Percentiles rank a stretch among this genome's conserved stretches.
phyloP scores from a whole-genome alignment of 1,284 basidiomycete genomes.

The Pulveroboletus sp. region DNA sequence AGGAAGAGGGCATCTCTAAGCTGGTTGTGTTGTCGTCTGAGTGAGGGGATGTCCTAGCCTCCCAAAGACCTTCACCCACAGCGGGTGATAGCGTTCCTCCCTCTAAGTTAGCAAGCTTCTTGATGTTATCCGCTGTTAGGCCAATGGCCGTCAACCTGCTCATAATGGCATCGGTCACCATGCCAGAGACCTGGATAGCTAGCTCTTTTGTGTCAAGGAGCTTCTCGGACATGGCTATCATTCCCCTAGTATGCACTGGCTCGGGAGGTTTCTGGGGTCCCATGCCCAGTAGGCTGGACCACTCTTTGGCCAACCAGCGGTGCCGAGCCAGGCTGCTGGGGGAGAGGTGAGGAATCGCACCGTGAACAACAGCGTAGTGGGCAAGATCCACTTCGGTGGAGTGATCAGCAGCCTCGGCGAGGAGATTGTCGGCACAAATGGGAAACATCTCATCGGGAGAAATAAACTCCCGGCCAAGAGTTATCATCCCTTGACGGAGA shows the following conservation, averaged over 20 bases:
- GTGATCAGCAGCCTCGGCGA: conserved; percentile 17
- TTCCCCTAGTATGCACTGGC: not conserved
- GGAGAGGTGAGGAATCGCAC: not conserved
- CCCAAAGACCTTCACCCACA: not conserved
- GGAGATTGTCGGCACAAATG: not conserved
- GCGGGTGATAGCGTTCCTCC: not conserved
- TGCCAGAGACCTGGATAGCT: not conserved
- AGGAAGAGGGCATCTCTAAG: not conserved
- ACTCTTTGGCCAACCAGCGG: conserved; percentile 9
- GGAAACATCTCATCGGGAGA: not conserved
- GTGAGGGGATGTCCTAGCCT: no score
- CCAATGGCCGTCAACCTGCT: not conserved
- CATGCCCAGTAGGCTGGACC: conserved; percentile 5
- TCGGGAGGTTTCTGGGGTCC: not conserved
- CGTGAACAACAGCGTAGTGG: not conserved
- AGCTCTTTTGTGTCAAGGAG: not conserved
- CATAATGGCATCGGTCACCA: not conserved
- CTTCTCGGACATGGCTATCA: not conserved
- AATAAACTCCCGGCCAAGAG: conserved; percentile 3
- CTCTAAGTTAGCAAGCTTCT: not conserved
- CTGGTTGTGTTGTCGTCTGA: not conserved
- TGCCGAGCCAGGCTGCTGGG: not conserved
- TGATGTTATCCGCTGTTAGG: not conserved
- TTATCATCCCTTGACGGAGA: conserved; percentile 8
- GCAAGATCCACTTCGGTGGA: not conserved